Evolutionary conservation across 2,329 filamentous ascomycete species (phyloP).

Genomic region (Paracorniculantispora psalliotae): DNA sequence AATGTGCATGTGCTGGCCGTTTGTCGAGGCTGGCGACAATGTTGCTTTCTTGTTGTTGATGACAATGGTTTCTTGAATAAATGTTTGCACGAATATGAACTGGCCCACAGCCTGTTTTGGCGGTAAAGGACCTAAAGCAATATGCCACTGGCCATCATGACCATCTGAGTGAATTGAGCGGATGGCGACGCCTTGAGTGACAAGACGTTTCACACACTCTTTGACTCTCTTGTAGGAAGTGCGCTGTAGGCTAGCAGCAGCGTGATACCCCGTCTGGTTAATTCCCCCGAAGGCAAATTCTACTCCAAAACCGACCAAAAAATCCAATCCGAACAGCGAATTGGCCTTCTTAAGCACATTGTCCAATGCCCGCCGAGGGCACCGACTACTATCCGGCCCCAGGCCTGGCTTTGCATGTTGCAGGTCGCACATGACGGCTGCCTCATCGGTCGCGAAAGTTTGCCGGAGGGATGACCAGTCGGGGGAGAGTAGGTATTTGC

Average conservation of each 20-base stretch:
- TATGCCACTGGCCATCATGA: conserved; percentile 10
- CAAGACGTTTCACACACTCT: conserved; percentile 1
- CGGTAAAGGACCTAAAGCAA: conserved; percentile 9
- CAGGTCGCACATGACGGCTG: not conserved
- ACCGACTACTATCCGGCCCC: not conserved
- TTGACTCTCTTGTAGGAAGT: conserved; percentile 6
- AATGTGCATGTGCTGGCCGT: conserved; percentile 12
- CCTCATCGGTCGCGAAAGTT: not conserved
- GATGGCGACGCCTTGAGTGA: conserved; percentile 5
- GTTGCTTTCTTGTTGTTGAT: conserved; percentile 9
- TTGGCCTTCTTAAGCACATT: not conserved
- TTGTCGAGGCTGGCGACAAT: conserved; percentile 10
- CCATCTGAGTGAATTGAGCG: conserved; percentile 13
- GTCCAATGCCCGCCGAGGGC: not conserved
- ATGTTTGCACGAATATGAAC: conserved; percentile 13
- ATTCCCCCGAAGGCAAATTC: not conserved
- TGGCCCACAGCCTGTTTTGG: conserved; percentile 13
- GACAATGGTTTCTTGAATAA: conserved; percentile 9
- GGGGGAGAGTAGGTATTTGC: not conserved
- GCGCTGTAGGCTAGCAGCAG: conserved; percentile 17
- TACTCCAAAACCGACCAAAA: not conserved
- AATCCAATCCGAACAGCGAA: not conserved
- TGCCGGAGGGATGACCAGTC: not conserved
- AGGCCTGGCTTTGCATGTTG: not conserved
- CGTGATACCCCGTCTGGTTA: not conserved